phyloP scores from a whole-genome alignment of 192 early-diverging fungal genomes.

The Coemansia sp. region DNA sequence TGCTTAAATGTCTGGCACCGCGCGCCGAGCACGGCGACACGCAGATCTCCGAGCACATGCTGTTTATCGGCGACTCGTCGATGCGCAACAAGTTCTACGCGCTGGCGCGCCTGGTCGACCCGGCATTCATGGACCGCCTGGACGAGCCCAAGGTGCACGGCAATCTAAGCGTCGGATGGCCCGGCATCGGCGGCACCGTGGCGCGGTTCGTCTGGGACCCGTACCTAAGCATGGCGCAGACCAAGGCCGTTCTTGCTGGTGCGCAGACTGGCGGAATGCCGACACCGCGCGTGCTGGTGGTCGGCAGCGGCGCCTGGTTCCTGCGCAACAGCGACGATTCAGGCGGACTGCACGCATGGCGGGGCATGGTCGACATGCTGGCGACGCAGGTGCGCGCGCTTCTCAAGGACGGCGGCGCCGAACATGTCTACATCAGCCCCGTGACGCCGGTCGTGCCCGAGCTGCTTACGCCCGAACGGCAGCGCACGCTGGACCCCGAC shows the following conservation, averaged over 20 bases:
- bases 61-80: conserved; percentile 70
- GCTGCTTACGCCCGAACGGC: conserved; percentile 51
- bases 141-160: conserved; percentile 26
- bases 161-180: conserved; percentile 38
- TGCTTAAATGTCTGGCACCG: conserved; percentile 47
- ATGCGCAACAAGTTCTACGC: conserved; percentile 60
- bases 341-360: conserved; percentile 49
- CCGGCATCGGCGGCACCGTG: conserved; percentile 21
- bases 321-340: conserved; percentile 52
- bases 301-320: conserved; percentile 65
- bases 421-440: conserved; percentile 35
- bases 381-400: conserved; percentile 4
- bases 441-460: conserved; percentile 48
- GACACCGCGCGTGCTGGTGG: conserved; percentile 42
- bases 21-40: neutral
- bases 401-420: neutral
- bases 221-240: conserved; percentile 52
- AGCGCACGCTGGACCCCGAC: conserved; percentile 36
- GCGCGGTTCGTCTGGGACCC: conserved; percentile 75
- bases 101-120: conserved; percentile 47
- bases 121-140: conserved; percentile 17
- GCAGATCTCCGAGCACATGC: conserved; percentile 12
- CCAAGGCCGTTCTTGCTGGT: conserved; percentile 17
- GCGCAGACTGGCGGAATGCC: neutral
- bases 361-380: conserved; percentile 36